Evolutionary conservation across 805 yeast genomes (phyloP).

Genomic region (Metschnikowia sp.): DNA sequence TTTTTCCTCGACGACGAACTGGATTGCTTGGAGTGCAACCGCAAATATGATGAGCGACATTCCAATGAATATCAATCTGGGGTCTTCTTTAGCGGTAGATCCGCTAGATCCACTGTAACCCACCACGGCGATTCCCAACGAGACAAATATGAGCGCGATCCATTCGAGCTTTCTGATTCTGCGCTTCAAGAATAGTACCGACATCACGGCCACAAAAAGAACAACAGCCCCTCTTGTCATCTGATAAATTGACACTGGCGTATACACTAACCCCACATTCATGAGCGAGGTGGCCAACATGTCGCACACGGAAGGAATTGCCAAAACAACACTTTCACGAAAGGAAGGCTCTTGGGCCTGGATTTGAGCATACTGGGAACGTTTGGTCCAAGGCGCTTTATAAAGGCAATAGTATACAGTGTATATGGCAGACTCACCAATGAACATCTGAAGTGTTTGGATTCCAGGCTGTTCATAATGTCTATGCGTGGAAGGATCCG

Average conservation of each 20-base stretch:
- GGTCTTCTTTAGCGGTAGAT: constrained; percentile 13
- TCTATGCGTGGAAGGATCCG: constrained; percentile 39
- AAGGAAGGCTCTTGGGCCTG: constrained; percentile 8
- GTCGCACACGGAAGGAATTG: constrained; percentile 71
- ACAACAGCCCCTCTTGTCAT: constrained; percentile 83
- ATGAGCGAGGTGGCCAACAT: constrained; percentile 69
- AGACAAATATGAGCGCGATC: constrained; percentile 61
- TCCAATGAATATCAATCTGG: constrained; percentile 47
- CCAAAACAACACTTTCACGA: constrained; percentile 19
- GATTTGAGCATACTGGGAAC: constrained; percentile 10
- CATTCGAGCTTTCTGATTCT: constrained; percentile 61
- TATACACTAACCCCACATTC: constrained; percentile 70
- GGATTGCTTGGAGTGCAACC: constrained; percentile 67
- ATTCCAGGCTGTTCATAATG: constrained; percentile 74
- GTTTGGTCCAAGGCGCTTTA: constrained; percentile 16
- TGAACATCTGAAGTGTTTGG: constrained; percentile 78
- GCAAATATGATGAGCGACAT: constrained; percentile 56
- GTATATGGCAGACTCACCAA: constrained; percentile 61
- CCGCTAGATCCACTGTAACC: constrained; percentile 62
- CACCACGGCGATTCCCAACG: constrained; percentile 66
- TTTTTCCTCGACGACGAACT: constrained; percentile 76
- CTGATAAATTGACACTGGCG: constrained; percentile 78
- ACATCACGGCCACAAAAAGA: constrained; percentile 69
- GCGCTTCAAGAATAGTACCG: constrained; percentile 58
- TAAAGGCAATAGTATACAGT: constrained; percentile 34